Conservation (phyloP, 192 early-diverging fungal genomes). For the Obelidium mucronatum region DNA sequence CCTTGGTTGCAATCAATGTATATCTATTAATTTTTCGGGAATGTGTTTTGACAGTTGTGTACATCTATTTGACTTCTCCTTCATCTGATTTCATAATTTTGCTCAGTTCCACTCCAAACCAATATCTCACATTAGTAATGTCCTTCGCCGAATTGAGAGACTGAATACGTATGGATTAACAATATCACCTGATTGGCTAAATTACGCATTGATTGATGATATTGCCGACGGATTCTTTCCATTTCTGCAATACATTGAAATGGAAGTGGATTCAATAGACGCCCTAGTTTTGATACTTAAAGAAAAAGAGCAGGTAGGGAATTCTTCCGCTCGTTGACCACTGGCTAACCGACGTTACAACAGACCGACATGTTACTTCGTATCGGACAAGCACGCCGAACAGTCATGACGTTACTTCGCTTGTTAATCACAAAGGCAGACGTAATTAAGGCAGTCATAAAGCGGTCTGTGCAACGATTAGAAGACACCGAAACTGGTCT, state of each 20-base stretch:
- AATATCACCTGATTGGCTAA: constrained; percentile 84
- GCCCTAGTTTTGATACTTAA: constrained; percentile 90
- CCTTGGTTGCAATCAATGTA: constrained; percentile 60
- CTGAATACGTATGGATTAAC: constrained; percentile 77
- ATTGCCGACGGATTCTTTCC: constrained; percentile 92
- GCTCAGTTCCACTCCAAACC: constrained; percentile 80
- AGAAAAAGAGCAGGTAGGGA: constrained; percentile 72
- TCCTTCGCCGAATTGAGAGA: constrained; percentile 82
- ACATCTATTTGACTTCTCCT: neutral
- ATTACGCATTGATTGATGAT: constrained; percentile 93
- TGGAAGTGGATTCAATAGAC: constrained; percentile 94
- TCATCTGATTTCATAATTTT: neutral
- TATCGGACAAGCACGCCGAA: constrained; percentile 74
- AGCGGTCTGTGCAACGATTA: constrained; percentile 55
- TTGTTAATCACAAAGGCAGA: constrained; percentile 72
- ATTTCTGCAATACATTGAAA: constrained; percentile 83
- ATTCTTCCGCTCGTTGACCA: neutral
- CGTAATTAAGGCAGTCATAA: constrained; percentile 72
- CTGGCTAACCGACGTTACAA: neutral
- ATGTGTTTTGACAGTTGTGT: constrained; percentile 58
- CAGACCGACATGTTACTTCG: constrained; percentile 74
- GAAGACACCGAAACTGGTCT: constrained; percentile 52
- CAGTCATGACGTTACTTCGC: constrained; percentile 70
- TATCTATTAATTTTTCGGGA: constrained; percentile 59
- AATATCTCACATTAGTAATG: constrained; percentile 79